phyloP scores from a whole-genome alignment of 1,284 basidiomycete species.

The Leccinum cinnamomeum region DNA sequence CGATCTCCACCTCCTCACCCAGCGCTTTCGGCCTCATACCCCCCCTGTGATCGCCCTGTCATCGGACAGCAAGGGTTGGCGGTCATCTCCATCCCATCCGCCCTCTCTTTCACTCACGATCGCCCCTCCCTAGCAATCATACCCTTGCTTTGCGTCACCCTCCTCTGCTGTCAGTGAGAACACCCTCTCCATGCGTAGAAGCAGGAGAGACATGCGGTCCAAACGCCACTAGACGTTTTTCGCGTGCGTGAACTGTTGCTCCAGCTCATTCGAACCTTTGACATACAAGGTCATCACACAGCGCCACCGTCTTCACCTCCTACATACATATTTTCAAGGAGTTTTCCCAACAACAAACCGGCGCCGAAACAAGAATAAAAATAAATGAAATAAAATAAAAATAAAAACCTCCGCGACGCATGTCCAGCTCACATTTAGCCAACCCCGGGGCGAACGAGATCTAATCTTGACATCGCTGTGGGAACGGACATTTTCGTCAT shows the following conservation, averaged over 20 bases:
- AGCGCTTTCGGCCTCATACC: neutral
- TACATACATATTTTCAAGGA: conserved; percentile 1
- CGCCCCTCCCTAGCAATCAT: neutral
- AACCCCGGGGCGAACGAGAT: conserved; percentile 14
- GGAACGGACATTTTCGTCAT: conserved; percentile 29
- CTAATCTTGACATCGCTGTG: conserved; percentile 27
- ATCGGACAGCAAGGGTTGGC: neutral
- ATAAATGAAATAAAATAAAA: neutral
- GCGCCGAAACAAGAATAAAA: conserved; percentile 3
- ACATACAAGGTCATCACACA: neutral
- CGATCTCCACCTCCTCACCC: conserved; percentile 6
- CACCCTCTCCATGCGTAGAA: conserved; percentile 16
- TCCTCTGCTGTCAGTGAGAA: conserved; percentile 10
- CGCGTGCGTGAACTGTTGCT: conserved; percentile 24
- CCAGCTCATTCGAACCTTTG: conserved; percentile 12
- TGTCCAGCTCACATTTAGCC: neutral
- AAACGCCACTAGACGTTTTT: conserved; percentile 31
- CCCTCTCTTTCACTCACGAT: conserved; percentile 2
- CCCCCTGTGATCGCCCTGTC: conserved; percentile 1
- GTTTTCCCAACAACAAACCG: conserved; percentile 10
- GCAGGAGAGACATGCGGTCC: conserved; percentile 21
- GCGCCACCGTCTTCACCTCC: neutral
- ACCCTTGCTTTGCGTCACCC: conserved; percentile 1
- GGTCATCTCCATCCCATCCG: conserved; percentile 2
- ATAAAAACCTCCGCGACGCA: neutral